phyloP scores from a whole-genome alignment of 2,329 filamentous ascomycete species.

The Penicillium verrucosum region DNA sequence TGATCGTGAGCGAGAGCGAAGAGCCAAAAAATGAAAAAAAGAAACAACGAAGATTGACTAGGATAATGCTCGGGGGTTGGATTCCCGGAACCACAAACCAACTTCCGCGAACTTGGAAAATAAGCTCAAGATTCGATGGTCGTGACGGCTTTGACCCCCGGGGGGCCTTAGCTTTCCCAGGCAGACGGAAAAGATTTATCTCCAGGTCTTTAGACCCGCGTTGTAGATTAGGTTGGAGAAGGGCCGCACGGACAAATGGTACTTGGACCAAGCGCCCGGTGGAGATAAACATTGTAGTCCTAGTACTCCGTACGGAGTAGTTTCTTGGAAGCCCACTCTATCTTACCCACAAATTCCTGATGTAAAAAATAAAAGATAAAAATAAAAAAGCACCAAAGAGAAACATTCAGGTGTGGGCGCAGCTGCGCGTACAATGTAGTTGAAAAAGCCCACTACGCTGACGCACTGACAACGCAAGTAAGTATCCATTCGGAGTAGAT shows the following conservation, averaged over 20 bases:
- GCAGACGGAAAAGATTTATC: neutral
- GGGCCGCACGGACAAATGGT: neutral
- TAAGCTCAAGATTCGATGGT: slow-evolving; percentile 26
- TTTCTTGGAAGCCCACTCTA: neutral
- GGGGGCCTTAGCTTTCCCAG: neutral
- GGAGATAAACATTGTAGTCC: neutral
- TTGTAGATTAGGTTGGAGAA: slow-evolving; percentile 6
- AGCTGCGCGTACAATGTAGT: neutral
- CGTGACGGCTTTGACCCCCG: neutral
- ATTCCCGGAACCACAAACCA: neutral
- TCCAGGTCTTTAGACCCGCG: neutral
- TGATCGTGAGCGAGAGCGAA: neutral
- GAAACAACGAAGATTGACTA: neutral
- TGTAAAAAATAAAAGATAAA: neutral
- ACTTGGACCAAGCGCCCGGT: neutral
- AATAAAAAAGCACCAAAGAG: neutral
- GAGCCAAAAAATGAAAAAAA: neutral
- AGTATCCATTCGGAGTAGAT: neutral
- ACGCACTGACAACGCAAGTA: neutral
- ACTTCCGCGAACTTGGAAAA: slow-evolving; percentile 9
- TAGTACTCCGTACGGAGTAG: neutral
- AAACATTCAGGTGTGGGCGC: neutral
- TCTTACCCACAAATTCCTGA: neutral
- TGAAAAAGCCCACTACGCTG: neutral
- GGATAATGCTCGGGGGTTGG: neutral